phyloP scores from a whole-genome alignment of 768 basidiomycete species.

The Brasilioporus rufonigricans region DNA sequence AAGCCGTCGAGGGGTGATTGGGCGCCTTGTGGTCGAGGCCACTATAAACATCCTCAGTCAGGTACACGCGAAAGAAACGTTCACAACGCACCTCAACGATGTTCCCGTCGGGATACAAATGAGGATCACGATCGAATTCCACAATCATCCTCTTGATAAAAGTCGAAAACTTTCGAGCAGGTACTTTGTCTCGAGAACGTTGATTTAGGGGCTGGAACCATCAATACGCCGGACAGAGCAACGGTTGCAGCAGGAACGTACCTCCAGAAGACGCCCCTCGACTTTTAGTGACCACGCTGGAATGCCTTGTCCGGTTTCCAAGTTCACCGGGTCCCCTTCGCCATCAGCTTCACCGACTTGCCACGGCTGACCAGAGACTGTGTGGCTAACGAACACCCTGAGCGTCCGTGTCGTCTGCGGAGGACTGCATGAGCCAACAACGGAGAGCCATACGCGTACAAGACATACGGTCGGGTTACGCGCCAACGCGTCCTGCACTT shows the following conservation, averaged over 20 bases:
- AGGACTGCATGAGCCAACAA: conserved; percentile 3
- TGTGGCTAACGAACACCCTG: conserved; percentile 85
- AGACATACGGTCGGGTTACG: conserved; percentile 57
- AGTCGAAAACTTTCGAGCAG: conserved; percentile 79
- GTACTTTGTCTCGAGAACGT: conserved; percentile 57
- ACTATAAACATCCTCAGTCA: conserved; percentile 38
- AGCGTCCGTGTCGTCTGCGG: conserved; percentile 78
- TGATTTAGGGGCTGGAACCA: conserved; percentile 52
- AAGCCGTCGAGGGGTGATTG: conserved; percentile 81
- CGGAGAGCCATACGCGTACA: background rate
- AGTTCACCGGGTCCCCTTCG: conserved; percentile 42
- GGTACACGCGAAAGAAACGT: background rate
- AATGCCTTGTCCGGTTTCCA: conserved; percentile 85
- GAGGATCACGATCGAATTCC: conserved; percentile 83
- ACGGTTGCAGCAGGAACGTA: conserved; percentile 29
- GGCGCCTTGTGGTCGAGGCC: conserved; percentile 55
- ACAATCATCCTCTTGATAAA: conserved; percentile 81
- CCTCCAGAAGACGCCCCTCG: conserved; percentile 85
- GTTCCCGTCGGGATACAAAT: conserved; percentile 79
- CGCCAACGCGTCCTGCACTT: conserved; percentile 86
- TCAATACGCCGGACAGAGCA: background rate
- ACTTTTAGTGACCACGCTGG: conserved; percentile 87
- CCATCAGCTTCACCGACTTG: conserved; percentile 49
- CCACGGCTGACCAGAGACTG: conserved; percentile 83
- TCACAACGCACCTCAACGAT: conserved; percentile 70